Evolutionary conservation across 2,329 filamentous ascomycete genomes (phyloP).

Genomic region (Phialemonium atrogriseum): DNA sequence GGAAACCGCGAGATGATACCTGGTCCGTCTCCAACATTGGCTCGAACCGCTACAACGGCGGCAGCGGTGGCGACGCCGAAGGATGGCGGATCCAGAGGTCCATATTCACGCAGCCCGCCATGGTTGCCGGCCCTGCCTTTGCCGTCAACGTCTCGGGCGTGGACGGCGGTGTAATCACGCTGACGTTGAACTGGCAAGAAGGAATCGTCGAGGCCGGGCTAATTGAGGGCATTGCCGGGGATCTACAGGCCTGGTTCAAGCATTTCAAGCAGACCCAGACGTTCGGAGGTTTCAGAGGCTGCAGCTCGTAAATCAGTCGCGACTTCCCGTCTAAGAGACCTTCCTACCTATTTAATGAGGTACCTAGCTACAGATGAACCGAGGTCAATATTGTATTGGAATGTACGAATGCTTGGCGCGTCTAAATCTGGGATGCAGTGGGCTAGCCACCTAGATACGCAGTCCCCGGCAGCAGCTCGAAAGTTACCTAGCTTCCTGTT

Average conservation of each 20-base stretch:
- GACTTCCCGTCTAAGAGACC: too few species aligned
- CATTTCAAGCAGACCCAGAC: too few species aligned
- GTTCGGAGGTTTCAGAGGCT: too few species aligned
- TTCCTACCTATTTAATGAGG: too few species aligned
- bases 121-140: slow-evolving; percentile 33
- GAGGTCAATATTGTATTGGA: too few species aligned
- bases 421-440: too few species aligned
- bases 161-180: slow-evolving; percentile 26
- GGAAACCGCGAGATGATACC: slow-evolving; percentile 29
- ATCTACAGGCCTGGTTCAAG: slow-evolving; percentile 24
- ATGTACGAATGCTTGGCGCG: too few species aligned
- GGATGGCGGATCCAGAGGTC: slow-evolving; percentile 31
- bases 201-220: slow-evolving; percentile 29
- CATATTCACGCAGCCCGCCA: slow-evolving; percentile 42
- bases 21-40: slow-evolving; percentile 50
- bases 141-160: slow-evolving; percentile 39
- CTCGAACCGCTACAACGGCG: slow-evolving; percentile 22
- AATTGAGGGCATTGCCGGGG: slow-evolving; percentile 25
- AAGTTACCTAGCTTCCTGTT: too few species aligned
- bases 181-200: slow-evolving; percentile 41
- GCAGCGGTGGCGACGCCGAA: slow-evolving; percentile 5
- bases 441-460: too few species aligned
- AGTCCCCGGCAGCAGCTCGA: too few species aligned
- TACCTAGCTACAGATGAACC: too few species aligned
- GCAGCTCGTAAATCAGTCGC: too few species aligned